Evolutionary conservation across 331 rosid genomes (phyloP).

Genomic region (Erythrophleum ivorense): DNA sequence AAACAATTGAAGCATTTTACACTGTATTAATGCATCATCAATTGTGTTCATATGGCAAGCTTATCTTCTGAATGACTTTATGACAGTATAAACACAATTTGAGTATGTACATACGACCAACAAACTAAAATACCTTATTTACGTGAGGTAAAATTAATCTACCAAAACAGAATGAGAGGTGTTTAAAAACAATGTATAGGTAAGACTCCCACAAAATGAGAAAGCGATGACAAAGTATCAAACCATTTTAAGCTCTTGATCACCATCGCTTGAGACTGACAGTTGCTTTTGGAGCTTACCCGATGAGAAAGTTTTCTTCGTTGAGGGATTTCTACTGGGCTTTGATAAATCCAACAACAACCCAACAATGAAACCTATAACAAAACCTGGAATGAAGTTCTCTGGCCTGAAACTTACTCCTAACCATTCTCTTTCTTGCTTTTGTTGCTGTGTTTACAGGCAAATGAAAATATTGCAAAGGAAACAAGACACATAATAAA

Average conservation of each 20-base stretch:
- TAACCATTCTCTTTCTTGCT: constrained; percentile 70
- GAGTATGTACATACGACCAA: neutral
- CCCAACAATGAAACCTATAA: constrained; percentile 87
- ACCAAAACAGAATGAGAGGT: constrained; percentile 26
- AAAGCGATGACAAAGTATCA: constrained; percentile 34
- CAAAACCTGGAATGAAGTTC: constrained; percentile 89
- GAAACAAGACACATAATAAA: neutral
- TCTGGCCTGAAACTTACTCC: constrained; percentile 77
- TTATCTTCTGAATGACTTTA: constrained; percentile 25
- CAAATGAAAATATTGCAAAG: neutral
- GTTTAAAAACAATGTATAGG: neutral
- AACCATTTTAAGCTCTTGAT: constrained; percentile 88
- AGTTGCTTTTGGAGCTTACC: constrained; percentile 53
- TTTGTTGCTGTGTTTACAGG: constrained; percentile 49
- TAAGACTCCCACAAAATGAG: constrained; percentile 2
- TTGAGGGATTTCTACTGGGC: constrained; percentile 44
- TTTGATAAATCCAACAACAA: constrained; percentile 72
- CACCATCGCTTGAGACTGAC: constrained; percentile 54
- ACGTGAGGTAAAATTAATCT: constrained; percentile 10
- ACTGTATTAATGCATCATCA: neutral
- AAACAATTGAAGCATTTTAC: constrained; percentile 23
- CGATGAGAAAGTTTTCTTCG: constrained; percentile 48
- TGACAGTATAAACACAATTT: neutral
- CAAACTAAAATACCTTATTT: neutral
- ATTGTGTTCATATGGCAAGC: neutral